These are phyloP conservation scores for Adansonia madagascariensis DNA, from an alignment of 441 rosid genomes.

Conservation along the genomic window DNA sequence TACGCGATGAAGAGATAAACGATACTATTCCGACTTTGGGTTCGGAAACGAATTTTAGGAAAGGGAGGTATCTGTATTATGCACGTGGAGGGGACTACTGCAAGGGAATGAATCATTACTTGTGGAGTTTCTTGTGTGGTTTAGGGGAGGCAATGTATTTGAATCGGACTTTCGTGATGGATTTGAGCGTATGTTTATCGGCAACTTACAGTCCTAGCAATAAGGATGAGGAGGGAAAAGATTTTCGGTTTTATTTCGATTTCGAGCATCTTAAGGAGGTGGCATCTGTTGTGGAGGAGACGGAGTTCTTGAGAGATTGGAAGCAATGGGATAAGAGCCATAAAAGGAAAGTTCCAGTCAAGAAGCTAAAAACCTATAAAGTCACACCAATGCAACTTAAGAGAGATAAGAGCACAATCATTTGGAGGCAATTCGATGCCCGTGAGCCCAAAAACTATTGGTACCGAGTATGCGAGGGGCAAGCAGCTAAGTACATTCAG, in stretches of 20 bases:
- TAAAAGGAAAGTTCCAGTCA: slow-evolving; percentile 67
- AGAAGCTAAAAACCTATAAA: slow-evolving; percentile 66
- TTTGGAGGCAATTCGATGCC: slow-evolving; percentile 87
- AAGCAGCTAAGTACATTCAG: slow-evolving; percentile 65
- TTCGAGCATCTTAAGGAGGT: slow-evolving; percentile 89
- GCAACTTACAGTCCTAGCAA: slow-evolving; percentile 62
- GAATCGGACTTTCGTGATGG: slow-evolving; percentile 89
- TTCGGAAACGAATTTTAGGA: slow-evolving; percentile 63
- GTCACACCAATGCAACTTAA: slow-evolving; percentile 66
- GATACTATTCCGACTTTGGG: slow-evolving; percentile 81
- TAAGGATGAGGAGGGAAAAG: slow-evolving; percentile 89
- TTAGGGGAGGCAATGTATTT: slow-evolving; percentile 91
- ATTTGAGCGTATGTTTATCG: slow-evolving; percentile 77
- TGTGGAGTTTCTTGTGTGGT: slow-evolving; percentile 97
- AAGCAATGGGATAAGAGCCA: slow-evolving; percentile 75
- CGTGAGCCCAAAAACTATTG: slow-evolving; percentile 93
- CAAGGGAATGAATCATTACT: slow-evolving; percentile 91
- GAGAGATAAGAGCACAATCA: slow-evolving; percentile 70
- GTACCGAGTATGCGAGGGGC: slow-evolving; percentile 95
- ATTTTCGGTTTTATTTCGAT: slow-evolving; percentile 86
- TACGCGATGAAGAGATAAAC: slow-evolving; percentile 79
- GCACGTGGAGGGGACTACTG: slow-evolving; percentile 92
- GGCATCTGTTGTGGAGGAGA: slow-evolving; percentile 75
- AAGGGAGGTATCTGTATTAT: slow-evolving; percentile 85
- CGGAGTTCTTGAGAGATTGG: slow-evolving; percentile 76